phyloP scores from a whole-genome alignment of 2,329 filamentous ascomycete species.

The Stagonosporopsis tanaceti region DNA sequence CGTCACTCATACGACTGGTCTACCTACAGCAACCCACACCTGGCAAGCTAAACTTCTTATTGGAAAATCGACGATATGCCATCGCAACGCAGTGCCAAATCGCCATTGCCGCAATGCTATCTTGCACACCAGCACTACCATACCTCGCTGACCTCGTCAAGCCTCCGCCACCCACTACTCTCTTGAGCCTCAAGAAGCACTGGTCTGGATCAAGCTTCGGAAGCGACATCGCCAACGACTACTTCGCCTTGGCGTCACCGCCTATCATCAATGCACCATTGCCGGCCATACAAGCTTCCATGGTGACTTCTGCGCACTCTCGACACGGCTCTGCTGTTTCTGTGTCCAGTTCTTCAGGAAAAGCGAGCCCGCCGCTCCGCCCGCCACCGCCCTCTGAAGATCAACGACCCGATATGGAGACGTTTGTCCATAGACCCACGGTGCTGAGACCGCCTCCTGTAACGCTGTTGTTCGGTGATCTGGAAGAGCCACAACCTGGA shows the following conservation, averaged over 20 bases:
- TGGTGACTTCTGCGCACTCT: conserved; percentile 21
- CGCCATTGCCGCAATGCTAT: conserved; percentile 32
- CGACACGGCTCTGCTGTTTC: neutral
- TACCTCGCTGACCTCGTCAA: conserved; percentile 25
- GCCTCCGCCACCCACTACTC: conserved; percentile 7
- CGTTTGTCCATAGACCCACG: conserved; percentile 23
- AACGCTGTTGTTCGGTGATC: conserved; percentile 2
- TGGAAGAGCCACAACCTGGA: neutral
- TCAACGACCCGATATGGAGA: conserved; percentile 32
- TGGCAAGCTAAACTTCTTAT: conserved; percentile 23
- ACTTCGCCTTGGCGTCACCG: neutral
- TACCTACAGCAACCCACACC: conserved; percentile 26
- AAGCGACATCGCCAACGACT: conserved; percentile 22
- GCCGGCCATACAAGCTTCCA: conserved; percentile 28
- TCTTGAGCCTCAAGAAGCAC: conserved; percentile 21
- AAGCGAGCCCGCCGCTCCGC: conserved; percentile 20
- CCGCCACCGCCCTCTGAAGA: conserved; percentile 32
- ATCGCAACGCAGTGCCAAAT: conserved; percentile 36
- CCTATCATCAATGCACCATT: conserved; percentile 23
- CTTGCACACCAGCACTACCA: conserved; percentile 32
- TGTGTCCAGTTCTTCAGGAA: conserved; percentile 7
- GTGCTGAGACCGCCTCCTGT: conserved; percentile 19
- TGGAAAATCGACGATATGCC: conserved; percentile 31
- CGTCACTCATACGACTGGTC: conserved; percentile 32
- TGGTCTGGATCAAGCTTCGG: conserved; percentile 33